Evolutionary conservation across 2,329 filamentous ascomycete genomes (phyloP).

Genomic region (Knoxdaviesia proteae): DNA sequence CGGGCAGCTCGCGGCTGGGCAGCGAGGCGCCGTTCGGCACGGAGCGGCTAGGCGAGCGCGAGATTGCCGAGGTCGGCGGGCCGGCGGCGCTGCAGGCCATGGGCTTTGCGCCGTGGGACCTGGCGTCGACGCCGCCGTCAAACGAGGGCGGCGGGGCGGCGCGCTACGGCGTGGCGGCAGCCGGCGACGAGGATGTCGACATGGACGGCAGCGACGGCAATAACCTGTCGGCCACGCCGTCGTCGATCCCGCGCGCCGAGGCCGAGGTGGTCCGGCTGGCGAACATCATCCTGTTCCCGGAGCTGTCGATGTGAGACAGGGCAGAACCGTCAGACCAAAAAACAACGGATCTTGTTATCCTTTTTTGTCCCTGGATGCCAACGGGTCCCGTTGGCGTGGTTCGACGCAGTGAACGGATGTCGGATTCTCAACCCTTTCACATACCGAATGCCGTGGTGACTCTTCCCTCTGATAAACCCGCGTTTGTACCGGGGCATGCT

Average conservation of each 20-base stretch:
- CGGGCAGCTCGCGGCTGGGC: slow-evolving; percentile 23
- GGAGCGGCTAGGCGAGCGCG: slow-evolving; percentile 25
- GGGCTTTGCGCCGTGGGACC: slow-evolving; percentile 31
- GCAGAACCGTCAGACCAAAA: too few relatives aligned
- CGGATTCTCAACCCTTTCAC: too few relatives aligned
- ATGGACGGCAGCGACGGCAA: slow-evolving; percentile 7
- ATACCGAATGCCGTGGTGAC: too few relatives aligned
- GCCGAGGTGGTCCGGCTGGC: slow-evolving; percentile 30
- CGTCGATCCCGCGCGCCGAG: slow-evolving; percentile 18
- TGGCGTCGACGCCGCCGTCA: slow-evolving; percentile 10
- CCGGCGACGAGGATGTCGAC: slow-evolving; percentile 7
- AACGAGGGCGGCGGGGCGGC: not conserved
- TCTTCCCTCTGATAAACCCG: too few relatives aligned
- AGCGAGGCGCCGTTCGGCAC: slow-evolving; percentile 26
- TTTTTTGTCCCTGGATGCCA: too few relatives aligned
- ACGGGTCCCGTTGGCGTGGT: too few relatives aligned
- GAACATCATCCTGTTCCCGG: slow-evolving; percentile 35
- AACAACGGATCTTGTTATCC: too few relatives aligned
- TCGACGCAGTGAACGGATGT: too few relatives aligned
- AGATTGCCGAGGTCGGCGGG: slow-evolving; percentile 29
- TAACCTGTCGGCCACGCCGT: slow-evolving; percentile 8
- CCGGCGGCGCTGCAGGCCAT: slow-evolving; percentile 32
- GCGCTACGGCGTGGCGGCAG: slow-evolving; percentile 6
- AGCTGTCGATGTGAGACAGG: slow-evolving; percentile 15
- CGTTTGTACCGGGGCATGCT: too few relatives aligned